Percentiles rank a stretch among this genome's conserved stretches.
Evolutionary conservation across 345 rosid genomes (phyloP).

Genomic region (Citrus sp.): DNA sequence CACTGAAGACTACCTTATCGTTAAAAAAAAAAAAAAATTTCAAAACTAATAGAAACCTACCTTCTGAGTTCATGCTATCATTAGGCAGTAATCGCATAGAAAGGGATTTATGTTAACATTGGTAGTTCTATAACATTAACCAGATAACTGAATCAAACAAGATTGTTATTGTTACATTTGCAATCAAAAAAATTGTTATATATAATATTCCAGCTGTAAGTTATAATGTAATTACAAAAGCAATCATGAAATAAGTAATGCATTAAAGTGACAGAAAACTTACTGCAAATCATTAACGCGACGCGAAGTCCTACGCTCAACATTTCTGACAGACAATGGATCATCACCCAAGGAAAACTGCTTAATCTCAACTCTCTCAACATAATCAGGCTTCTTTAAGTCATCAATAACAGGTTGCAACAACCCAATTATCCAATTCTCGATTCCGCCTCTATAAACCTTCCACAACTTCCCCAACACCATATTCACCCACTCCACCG

Average conservation of each 20-base stretch:
- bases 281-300: constrained; percentile 93
- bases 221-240: not conserved
- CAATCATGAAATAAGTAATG: not conserved
- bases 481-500: constrained; percentile 99
- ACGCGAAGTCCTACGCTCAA: constrained; percentile 92
- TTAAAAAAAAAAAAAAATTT: not conserved
- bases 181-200: not conserved
- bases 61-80: too few species aligned
- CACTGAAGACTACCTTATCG: not conserved
- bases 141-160: not conserved
- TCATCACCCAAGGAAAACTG: constrained; percentile 95
- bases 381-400: constrained; percentile 91
- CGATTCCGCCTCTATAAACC: constrained; percentile 87
- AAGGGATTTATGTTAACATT: too few species aligned
- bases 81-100: not conserved
- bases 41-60: not conserved
- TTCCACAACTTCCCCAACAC: constrained; percentile 96
- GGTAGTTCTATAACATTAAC: not conserved
- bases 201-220: too few species aligned
- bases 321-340: constrained; percentile 92
- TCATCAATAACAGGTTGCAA: constrained; percentile 98
- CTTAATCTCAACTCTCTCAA: constrained; percentile 84
- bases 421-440: constrained; percentile 87
- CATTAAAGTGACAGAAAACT: constrained; percentile 26
- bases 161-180: not conserved